Conservation (phyloP, 768 basidiomycete genomes). For the Lactarius hatsudake region DNA sequence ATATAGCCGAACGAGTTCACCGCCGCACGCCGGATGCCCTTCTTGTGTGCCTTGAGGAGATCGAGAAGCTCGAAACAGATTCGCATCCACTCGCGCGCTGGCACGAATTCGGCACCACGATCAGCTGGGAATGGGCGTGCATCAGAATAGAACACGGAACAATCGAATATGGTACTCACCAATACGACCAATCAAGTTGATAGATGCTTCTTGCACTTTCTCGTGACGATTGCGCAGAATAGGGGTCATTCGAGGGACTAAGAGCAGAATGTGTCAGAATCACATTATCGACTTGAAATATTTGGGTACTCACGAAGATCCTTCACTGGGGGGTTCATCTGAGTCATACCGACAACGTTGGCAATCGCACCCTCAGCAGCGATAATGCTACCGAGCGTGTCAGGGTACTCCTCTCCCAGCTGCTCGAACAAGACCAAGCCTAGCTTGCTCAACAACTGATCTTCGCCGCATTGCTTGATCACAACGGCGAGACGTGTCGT, state of each 20-base stretch:
- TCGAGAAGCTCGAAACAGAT: constrained; percentile 98
- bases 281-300: neutral
- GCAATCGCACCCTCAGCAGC: constrained; percentile 98
- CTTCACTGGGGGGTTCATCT: constrained; percentile 99
- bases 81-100: constrained; percentile 99
- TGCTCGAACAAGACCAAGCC: constrained; percentile 98
- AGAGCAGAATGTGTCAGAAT: constrained; percentile 6
- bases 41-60: constrained; percentile 97
- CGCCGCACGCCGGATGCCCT: constrained; percentile 96
- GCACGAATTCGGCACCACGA: constrained; percentile 98
- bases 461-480: constrained; percentile 98
- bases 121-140: constrained; percentile 55
- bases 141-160: neutral
- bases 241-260: constrained; percentile 99
- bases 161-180: constrained; percentile 36
- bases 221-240: constrained; percentile 98
- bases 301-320: constrained; percentile 78
- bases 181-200: constrained; percentile 99
- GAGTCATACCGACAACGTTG: constrained; percentile 99
- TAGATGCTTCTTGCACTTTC: constrained; percentile 98
- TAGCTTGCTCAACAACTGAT: constrained; percentile 91
- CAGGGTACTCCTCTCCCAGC: constrained; percentile 98
- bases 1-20: constrained; percentile 99
- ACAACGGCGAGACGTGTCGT: constrained; percentile 94
- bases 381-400: constrained; percentile 98